These are phyloP conservation scores for Plectosphaerella cucumerina DNA, from an alignment of 2,329 filamentous ascomycete genomes.

Conservation along the genomic window DNA sequence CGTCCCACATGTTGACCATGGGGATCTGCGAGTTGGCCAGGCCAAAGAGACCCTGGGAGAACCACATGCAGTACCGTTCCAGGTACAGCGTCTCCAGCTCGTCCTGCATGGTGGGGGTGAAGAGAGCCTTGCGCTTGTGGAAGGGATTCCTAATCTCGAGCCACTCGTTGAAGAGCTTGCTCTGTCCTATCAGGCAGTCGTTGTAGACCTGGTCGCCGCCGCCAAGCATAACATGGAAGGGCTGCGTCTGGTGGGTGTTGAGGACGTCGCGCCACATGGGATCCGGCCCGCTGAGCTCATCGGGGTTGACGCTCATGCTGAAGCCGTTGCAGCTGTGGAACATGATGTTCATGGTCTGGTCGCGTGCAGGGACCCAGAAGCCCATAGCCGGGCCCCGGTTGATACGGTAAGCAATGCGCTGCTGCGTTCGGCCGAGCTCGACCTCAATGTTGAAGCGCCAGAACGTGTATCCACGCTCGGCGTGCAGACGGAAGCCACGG, in stretches of 20 bases:
- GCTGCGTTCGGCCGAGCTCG: slow-evolving; percentile 72
- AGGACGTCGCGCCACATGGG: slow-evolving; percentile 95
- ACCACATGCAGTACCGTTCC: slow-evolving; percentile 88
- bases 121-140: slow-evolving; percentile 74
- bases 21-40: slow-evolving; percentile 92
- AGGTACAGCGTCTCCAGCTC: slow-evolving; percentile 89
- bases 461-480: slow-evolving; percentile 85
- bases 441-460: slow-evolving; percentile 97
- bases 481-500: slow-evolving; percentile 74
- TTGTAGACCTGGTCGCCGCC: slow-evolving; percentile 98
- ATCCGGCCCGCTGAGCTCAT: slow-evolving; percentile 85
- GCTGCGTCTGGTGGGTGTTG: slow-evolving; percentile 83
- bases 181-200: slow-evolving; percentile 74
- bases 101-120: slow-evolving; percentile 77
- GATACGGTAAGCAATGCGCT: slow-evolving; percentile 91
- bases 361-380: slow-evolving; percentile 89
- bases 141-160: slow-evolving; percentile 72
- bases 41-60: slow-evolving; percentile 91
- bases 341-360: slow-evolving; percentile 96
- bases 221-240: slow-evolving; percentile 97
- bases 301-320: slow-evolving; percentile 70
- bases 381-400: slow-evolving; percentile 83
- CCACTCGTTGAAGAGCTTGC: slow-evolving; percentile 78
- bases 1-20: slow-evolving; percentile 98
- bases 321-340: slow-evolving; percentile 98